These are phyloP conservation scores for Fomitopsis serialis DNA, from an alignment of 768 basidiomycete genomes.

Conservation along the genomic window DNA sequence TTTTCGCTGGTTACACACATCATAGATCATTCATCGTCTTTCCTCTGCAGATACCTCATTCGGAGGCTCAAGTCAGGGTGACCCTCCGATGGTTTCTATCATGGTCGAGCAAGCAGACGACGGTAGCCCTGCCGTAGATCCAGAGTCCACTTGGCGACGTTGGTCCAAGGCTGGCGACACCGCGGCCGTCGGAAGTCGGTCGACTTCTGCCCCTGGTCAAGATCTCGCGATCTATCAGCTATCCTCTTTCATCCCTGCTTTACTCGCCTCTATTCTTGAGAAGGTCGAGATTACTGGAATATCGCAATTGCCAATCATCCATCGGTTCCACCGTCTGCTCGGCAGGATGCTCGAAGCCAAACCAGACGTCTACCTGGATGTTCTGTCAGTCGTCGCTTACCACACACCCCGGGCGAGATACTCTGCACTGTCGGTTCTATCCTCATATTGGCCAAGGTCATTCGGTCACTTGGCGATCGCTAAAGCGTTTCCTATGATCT, in stretches of 20 bases:
- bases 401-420: constrained; percentile 50
- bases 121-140: constrained; percentile 10
- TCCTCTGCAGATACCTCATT: not conserved
- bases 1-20: too few species aligned
- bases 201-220: constrained; percentile 57
- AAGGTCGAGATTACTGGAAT: constrained; percentile 37
- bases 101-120: constrained; percentile 48
- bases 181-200: constrained; percentile 21
- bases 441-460: constrained; percentile 61
- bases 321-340: constrained; percentile 51
- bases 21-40: not conserved
- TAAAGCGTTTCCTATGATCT: constrained; percentile 40
- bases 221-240: constrained; percentile 49
- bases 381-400: constrained; percentile 69
- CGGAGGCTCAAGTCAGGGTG: not conserved
- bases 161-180: constrained; percentile 14
- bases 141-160: constrained; percentile 15
- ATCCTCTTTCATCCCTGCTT: constrained; percentile 54
- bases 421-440: constrained; percentile 49
- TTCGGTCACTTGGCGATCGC: constrained; percentile 64
- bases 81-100: constrained; percentile 47
- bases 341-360: constrained; percentile 50
- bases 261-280: constrained; percentile 60
- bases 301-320: constrained; percentile 31
- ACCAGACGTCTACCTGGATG: constrained; percentile 62